Percentiles rank a stretch among this genome's conserved stretches.
phyloP scores from a whole-genome alignment of 495 filamentous ascomycete genomes.

The Podospora pseudocomata region DNA sequence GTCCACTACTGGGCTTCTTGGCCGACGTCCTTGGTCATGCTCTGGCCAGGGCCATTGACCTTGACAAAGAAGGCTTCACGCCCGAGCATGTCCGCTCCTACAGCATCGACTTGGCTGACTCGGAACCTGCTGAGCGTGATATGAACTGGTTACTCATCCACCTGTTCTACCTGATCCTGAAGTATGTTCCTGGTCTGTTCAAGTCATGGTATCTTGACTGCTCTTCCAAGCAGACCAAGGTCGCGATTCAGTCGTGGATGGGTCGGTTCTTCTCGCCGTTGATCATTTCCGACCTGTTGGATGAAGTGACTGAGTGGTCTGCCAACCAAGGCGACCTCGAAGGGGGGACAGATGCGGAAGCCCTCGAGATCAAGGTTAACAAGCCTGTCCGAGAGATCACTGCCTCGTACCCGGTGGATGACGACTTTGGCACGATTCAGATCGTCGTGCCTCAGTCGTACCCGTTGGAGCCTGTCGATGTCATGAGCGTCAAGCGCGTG shows the following conservation, averaged over 20 bases:
- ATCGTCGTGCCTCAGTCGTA: constrained; percentile 76
- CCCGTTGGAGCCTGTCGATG: constrained; percentile 73
- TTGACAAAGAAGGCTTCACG: constrained; percentile 43
- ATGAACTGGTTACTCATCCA: constrained; percentile 81
- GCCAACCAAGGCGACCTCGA: constrained; percentile 44
- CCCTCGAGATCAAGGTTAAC: constrained; percentile 68
- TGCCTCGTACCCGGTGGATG: constrained; percentile 82
- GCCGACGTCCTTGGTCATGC: constrained; percentile 79
- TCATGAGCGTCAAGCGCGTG: constrained; percentile 74
- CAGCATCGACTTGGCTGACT: constrained; percentile 49
- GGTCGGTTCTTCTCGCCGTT: constrained; percentile 80
- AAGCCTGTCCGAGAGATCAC: constrained; percentile 67
- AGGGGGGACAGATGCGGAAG: constrained; percentile 61
- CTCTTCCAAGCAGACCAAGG: constrained; percentile 69
- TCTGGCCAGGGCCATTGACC: constrained; percentile 59
- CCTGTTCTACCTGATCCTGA: constrained; percentile 77
- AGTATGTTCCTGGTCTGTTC: constrained; percentile 68
- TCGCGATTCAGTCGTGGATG: constrained; percentile 75
- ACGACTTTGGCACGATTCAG: constrained; percentile 71
- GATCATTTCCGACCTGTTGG: constrained; percentile 67
- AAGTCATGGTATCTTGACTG: constrained; percentile 84
- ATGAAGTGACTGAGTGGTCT: constrained; percentile 69
- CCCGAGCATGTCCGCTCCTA: constrained; percentile 68
- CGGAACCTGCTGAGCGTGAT: constrained; percentile 59
- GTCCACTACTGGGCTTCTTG: constrained; percentile 67